Conservation (phyloP, 2,329 filamentous ascomycete genomes). For the Pseudocercospora musae region DNA sequence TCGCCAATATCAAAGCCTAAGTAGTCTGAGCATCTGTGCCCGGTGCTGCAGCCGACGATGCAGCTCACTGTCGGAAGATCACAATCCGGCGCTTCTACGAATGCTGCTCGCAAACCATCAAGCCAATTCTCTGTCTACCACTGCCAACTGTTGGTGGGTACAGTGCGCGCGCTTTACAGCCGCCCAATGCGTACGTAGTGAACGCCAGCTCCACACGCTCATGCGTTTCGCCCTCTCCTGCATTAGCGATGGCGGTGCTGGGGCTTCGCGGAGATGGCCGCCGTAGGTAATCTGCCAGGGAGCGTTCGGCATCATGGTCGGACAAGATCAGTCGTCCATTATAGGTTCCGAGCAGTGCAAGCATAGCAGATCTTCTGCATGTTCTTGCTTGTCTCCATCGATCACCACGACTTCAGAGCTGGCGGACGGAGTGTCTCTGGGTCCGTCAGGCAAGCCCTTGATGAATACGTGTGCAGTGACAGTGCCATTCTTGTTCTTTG, state of each 20-base stretch:
- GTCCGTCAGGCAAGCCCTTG: conserved; percentile 21
- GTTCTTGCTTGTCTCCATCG: conserved; percentile 22
- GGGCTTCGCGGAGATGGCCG: background rate
- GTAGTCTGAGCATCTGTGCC: background rate
- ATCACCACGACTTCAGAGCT: conserved; percentile 31
- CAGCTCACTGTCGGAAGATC: background rate
- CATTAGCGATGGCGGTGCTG: conserved; percentile 4
- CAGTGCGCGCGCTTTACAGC: background rate
- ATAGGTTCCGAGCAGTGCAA: conserved; percentile 28
- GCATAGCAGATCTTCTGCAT: conserved; percentile 29
- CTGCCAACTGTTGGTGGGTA: background rate
- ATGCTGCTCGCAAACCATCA: background rate
- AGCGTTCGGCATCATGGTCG: background rate
- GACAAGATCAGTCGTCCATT: conserved; percentile 19
- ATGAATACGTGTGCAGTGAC: conserved; percentile 28
- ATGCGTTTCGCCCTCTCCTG: conserved; percentile 7
- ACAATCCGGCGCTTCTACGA: background rate
- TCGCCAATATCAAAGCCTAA: background rate
- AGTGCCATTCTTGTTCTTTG: conserved; percentile 10
- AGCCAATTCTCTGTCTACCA: background rate
- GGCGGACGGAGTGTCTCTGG: conserved; percentile 11
- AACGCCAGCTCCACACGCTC: conserved; percentile 6
- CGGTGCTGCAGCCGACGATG: conserved; percentile 3
- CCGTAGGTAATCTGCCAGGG: background rate
- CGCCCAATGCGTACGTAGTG: background rate